A percentile compares a stretch with the other conserved stretches of the same genome.
phyloP scores from a whole-genome alignment of 1,284 basidiomycete species.

The Rhodotorula sp. region DNA sequence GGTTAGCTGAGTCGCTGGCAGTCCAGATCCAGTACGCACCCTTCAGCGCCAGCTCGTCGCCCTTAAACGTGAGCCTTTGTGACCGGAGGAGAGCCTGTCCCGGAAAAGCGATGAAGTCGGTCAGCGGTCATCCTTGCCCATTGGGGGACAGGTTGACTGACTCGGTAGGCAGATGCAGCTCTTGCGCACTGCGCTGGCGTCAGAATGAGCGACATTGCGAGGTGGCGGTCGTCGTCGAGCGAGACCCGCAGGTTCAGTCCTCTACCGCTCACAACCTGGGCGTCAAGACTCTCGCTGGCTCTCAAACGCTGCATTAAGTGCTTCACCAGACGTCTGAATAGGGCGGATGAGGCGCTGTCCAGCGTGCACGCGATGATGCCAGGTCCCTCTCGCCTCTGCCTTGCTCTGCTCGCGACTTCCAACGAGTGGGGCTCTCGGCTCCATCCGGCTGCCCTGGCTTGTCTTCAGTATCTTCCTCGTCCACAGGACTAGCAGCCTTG shows the following conservation, averaged over 20 bases:
- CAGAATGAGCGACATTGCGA: constrained; percentile 26
- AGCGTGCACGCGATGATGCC: neutral
- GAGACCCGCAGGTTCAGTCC: neutral
- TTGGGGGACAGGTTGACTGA: neutral
- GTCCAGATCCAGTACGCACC: constrained; percentile 4
- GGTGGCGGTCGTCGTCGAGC: neutral
- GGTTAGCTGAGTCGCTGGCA: neutral
- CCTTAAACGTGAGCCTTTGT: constrained; percentile 38
- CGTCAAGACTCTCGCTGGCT: neutral
- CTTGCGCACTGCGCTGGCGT: constrained; percentile 30
- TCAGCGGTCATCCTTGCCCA: neutral
- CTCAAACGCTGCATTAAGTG: neutral
- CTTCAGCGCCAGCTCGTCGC: constrained; percentile 31
- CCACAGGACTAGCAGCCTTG: too few species aligned
- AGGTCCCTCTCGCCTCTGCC: neutral
- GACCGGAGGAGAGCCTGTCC: constrained; percentile 34
- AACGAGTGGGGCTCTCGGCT: neutral
- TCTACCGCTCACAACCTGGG: neutral
- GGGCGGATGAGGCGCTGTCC: neutral
- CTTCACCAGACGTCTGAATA: too few species aligned
- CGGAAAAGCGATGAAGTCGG: neutral
- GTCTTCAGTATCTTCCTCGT: neutral
- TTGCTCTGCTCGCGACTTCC: neutral
- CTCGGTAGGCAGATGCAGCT: constrained; percentile 37
- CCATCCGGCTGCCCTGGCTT: too few species aligned